These are phyloP conservation scores for Adiantum capillusveneris DNA, from an alignment of 75 land plant genomes.

Conservation along the genomic window DNA sequence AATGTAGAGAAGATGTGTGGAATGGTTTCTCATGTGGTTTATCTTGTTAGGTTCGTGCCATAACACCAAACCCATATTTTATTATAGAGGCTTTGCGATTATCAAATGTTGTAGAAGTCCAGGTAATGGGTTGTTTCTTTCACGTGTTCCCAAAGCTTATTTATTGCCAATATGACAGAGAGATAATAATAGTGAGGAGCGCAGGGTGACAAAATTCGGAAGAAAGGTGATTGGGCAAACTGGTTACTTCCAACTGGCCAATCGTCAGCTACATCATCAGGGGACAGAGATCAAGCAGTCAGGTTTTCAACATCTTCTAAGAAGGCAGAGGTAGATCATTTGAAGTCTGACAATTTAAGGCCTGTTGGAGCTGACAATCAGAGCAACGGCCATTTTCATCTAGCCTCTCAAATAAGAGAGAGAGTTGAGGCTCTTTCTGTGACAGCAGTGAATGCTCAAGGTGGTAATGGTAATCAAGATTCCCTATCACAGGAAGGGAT, in stretches of 20 bases:
- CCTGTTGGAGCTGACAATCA: too few relatives aligned
- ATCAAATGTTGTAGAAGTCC: conserved; percentile 70
- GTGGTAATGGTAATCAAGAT: too few relatives aligned
- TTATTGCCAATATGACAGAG: neutral
- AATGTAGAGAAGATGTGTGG: neutral
- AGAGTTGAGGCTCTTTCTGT: too few relatives aligned
- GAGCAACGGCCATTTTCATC: too few relatives aligned
- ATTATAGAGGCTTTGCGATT: conserved; percentile 62
- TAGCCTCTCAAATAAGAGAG: too few relatives aligned
- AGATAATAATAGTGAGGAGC: neutral
- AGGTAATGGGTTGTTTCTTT: conserved; percentile 33
- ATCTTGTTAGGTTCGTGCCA: conserved; percentile 52
- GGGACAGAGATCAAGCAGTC: neutral
- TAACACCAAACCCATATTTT: conserved; percentile 48
- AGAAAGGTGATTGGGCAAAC: conserved; percentile 65
- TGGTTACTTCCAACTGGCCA: conserved; percentile 41
- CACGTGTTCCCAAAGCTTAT: neutral
- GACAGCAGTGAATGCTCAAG: too few relatives aligned
- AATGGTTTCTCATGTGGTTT: conserved; percentile 1
- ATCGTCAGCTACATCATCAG: neutral
- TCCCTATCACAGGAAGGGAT: too few relatives aligned
- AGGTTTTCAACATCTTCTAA: neutral
- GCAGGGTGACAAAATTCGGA: conserved; percentile 77
- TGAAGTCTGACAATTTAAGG: neutral
- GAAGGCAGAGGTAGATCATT: neutral